phyloP scores from a whole-genome alignment of 2,329 filamentous ascomycete genomes.

The Periconia macrospinosa region DNA sequence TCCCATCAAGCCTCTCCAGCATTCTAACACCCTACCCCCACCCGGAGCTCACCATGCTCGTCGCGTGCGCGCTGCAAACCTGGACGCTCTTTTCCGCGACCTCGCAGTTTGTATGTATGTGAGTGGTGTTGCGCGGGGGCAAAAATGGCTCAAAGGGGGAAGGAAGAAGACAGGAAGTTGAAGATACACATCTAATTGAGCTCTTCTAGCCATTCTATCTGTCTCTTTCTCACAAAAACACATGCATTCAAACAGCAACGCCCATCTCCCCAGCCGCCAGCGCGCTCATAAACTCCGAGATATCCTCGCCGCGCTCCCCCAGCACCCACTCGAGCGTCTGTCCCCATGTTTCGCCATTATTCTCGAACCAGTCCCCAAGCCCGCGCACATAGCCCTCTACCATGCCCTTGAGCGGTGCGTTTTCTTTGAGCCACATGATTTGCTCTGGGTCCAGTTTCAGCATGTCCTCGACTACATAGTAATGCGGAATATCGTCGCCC shows the following conservation, averaged over 20 bases:
- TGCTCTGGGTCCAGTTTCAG: conserved; percentile 65
- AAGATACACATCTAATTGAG: no score
- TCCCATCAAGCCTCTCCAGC: no score
- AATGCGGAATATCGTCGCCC: conserved; percentile 66
- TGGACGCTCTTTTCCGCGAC: no score
- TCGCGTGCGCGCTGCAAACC: no score
- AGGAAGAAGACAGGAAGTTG: no score
- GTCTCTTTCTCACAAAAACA: neutral
- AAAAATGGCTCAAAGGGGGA: no score
- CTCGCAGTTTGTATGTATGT: no score
- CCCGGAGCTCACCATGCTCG: no score
- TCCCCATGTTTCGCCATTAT: conserved; percentile 64
- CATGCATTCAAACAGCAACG: conserved; percentile 48
- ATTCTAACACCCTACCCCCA: no score
- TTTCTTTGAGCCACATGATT: conserved; percentile 59
- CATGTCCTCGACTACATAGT: conserved; percentile 67
- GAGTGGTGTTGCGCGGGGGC: no score
- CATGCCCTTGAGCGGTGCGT: conserved; percentile 59
- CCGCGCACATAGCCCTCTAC: conserved; percentile 57
- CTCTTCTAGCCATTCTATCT: neutral
- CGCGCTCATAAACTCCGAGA: conserved; percentile 63
- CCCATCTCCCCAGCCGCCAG: conserved; percentile 72
- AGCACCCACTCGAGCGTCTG: conserved; percentile 62
- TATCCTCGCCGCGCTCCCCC: conserved; percentile 56
- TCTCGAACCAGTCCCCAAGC: conserved; percentile 63